Evolutionary conservation across 140 eudicot species (phyloP).

Genomic region (Artemisia princeps): DNA sequence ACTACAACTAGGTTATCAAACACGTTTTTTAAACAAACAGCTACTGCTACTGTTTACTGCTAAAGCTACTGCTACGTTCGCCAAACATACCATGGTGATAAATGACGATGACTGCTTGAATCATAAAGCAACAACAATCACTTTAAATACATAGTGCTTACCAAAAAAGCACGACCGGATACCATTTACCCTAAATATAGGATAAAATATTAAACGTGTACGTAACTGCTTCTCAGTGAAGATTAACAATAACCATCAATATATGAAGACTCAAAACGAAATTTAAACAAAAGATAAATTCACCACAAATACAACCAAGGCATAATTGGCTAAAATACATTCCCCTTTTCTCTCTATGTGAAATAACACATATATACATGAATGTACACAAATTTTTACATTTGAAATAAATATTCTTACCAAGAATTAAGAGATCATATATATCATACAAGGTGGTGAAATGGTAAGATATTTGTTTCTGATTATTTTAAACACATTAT

Average conservation of each 20-base stretch:
- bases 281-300: conserved; percentile 4
- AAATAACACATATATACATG: background rate
- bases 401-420: conserved; percentile 14
- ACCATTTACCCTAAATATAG: too few species aligned
- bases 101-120: too few species aligned
- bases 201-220: too few species aligned
- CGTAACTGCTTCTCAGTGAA: too few species aligned
- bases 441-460: conserved; percentile 19
- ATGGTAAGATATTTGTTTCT: conserved; percentile 35
- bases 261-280: background rate
- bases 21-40: too few species aligned
- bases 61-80: too few species aligned
- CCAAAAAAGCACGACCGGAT: too few species aligned
- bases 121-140: too few species aligned
- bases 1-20: too few species aligned
- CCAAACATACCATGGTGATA: too few species aligned
- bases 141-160: too few species aligned
- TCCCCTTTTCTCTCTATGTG: conserved; percentile 12
- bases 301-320: conserved; percentile 13
- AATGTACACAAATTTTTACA: conserved; percentile 1
- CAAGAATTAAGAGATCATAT: conserved; percentile 5
- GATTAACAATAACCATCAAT: conserved; percentile 11
- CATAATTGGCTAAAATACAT: conserved; percentile 5
- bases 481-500: conserved; percentile 22
- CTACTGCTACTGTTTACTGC: too few species aligned